Conservation (phyloP, 192 early-diverging fungal genomes). For the Backusella westeae region DNA sequence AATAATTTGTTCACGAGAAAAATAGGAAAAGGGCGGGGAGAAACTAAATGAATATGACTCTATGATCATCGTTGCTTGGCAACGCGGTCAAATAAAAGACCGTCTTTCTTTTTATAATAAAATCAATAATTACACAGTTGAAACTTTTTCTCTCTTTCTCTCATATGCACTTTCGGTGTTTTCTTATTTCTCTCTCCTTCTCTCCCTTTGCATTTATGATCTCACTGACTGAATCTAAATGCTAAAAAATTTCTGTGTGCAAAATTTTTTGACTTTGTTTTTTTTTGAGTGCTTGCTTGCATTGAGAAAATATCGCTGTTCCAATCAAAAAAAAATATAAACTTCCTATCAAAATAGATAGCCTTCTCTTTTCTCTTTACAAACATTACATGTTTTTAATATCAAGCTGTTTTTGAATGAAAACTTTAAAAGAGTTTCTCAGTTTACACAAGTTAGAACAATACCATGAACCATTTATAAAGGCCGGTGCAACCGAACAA, state of each 20-base stretch:
- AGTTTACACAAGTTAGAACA: constrained; percentile 46
- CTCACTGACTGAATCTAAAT: not conserved
- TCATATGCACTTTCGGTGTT: not conserved
- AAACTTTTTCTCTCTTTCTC: too few species aligned
- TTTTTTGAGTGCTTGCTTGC: not conserved
- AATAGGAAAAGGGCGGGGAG: too few species aligned
- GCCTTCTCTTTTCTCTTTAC: not conserved
- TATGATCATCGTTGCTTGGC: too few species aligned
- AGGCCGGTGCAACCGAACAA: constrained; percentile 49
- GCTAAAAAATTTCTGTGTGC: not conserved
- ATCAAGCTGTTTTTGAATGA: constrained; percentile 19
- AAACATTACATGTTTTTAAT: not conserved
- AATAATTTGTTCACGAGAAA: too few species aligned
- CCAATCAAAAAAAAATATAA: not conserved
- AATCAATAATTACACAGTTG: not conserved
- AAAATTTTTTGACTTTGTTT: not conserved
- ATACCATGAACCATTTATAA: constrained; percentile 43
- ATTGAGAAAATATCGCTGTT: not conserved
- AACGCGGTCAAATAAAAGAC: too few species aligned
- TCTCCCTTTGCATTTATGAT: not conserved
- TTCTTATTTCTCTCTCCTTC: not conserved
- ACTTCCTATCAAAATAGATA: not conserved
- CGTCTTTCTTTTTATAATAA: too few species aligned
- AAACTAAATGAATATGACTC: too few species aligned
- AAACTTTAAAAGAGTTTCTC: constrained; percentile 46